Evolutionary conservation across 2,329 filamentous ascomycete genomes (phyloP), one percentile per base, ranked within the genome.

Genomic region (Dissoconium aciculare): DNA sequence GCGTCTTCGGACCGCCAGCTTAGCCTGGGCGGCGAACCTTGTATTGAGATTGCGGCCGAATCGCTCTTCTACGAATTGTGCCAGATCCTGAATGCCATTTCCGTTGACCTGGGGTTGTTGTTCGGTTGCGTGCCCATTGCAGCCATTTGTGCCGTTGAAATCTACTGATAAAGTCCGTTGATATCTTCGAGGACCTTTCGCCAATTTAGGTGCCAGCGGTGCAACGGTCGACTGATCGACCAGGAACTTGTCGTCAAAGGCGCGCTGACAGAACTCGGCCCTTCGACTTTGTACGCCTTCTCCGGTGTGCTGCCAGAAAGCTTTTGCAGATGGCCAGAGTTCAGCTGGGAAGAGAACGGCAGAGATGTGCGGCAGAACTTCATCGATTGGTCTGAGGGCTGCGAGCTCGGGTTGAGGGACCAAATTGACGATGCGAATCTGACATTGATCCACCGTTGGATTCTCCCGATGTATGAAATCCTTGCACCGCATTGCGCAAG

Each of bases 291-390:
- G 94, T 10, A 93, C 67, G 11, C 89, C 89, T 38, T 93, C 85
- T 12, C 89, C 89, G 1, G 81, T 79, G 54, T 98, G 89, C 54
- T 95, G 89, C 89, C 89, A 98, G 49, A 92, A 94, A 47, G 84
- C 71, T 55, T 94, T 95, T n/a, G 83, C 81, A 36, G 79, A 56
- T 4, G 71, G 58, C 45, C 77, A 85, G 11, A 72, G 58, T 9
- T 74, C 69, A 27, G 67, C 62, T 0, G 75, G 71, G 44, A 78
- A 83, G 25, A 95, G 51, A 3, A 93, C 74, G 14, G 60, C 62
- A 4, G 56, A 63, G 3, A 66, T 40, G 23, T 46, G 53, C 0
- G 62, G 60, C 12, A 56, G 53, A 3, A 63, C 61, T 17, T 64
- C 58, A 4, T 53, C 49, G 6, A 51, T 34, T n/a, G 52, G 50